phyloP scores from a whole-genome alignment of 805 yeast genomes.

The Saccharomycopsis schoenii region DNA sequence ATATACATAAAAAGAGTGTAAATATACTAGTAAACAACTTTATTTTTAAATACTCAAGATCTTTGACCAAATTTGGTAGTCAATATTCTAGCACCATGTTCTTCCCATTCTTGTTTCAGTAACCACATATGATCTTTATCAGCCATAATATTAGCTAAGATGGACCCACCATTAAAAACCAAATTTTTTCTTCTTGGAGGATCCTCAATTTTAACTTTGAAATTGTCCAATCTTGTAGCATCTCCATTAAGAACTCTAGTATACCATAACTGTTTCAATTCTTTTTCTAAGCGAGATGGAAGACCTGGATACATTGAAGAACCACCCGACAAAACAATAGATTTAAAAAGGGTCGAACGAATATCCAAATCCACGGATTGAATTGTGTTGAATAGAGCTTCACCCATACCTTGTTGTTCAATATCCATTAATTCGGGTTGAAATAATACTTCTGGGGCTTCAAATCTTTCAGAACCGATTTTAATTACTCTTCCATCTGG shows the following conservation, averaged over 20 bases:
- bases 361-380: conserved; percentile 94
- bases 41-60: conserved; percentile 25
- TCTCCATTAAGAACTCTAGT: conserved; percentile 81
- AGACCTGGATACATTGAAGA: conserved; percentile 98
- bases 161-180: conserved; percentile 99
- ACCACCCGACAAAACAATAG: conserved; percentile 94
- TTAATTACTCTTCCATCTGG: conserved; percentile 95
- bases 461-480: conserved; percentile 92
- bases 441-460: conserved; percentile 94
- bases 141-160: conserved; percentile 94
- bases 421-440: conserved; percentile 93
- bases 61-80: conserved; percentile 85
- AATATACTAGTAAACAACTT: not conserved
- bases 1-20: not conserved
- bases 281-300: conserved; percentile 92
- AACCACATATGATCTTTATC: conserved; percentile 99
- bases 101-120: conserved; percentile 94
- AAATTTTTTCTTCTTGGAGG: conserved; percentile 98
- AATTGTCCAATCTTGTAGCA: conserved; percentile 76
- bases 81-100: conserved; percentile 81
- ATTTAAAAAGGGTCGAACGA: conserved; percentile 77
- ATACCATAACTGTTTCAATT: conserved; percentile 92
- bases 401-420: conserved; percentile 96
- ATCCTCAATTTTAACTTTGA: conserved; percentile 94
- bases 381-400: conserved; percentile 79